Conservation (phyloP, 768 basidiomycete genomes). For the Dictyophora rubrovolvata region DNA sequence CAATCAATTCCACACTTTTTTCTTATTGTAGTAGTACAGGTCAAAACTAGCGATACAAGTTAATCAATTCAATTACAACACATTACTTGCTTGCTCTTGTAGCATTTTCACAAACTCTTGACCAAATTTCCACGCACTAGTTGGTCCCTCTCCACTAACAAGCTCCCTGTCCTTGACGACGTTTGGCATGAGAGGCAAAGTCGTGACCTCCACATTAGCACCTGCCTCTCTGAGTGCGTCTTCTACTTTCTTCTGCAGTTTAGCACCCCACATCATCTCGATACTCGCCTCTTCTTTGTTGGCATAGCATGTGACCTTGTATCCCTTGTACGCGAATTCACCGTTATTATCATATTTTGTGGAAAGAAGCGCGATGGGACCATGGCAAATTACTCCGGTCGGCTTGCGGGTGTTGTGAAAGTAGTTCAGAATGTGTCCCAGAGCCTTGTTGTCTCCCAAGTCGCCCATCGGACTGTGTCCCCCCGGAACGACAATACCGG, state of each 20-base stretch:
- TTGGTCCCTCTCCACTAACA: constrained; percentile 18
- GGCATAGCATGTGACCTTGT: constrained; percentile 21
- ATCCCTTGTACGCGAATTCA: constrained; percentile 20
- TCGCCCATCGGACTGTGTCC: constrained; percentile 20
- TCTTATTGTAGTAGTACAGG: too few species aligned
- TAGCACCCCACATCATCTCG: constrained; percentile 18
- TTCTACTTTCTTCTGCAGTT: constrained; percentile 17
- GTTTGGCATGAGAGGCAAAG: constrained; percentile 13
- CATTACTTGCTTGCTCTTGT: too few species aligned
- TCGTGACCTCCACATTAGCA: constrained; percentile 15
- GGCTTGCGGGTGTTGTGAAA: constrained; percentile 18
- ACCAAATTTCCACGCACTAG: constrained; percentile 16
- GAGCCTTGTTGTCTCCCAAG: constrained; percentile 17
- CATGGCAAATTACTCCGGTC: constrained; percentile 19
- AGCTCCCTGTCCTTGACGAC: constrained; percentile 20
- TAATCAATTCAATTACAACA: too few species aligned
- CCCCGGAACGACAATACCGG: constrained; percentile 21
- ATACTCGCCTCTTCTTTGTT: constrained; percentile 19
- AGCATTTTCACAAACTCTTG: constrained; percentile 19
- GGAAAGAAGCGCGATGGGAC: constrained; percentile 19
- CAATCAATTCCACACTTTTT: too few species aligned
- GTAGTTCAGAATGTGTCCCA: constrained; percentile 18
- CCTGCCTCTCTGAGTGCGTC: constrained; percentile 15
- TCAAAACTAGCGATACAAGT: too few species aligned
- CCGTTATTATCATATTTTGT: constrained; percentile 15